phyloP scores from a whole-genome alignment of 2,329 filamentous ascomycete species.

The Chrysoporthe puriensis region DNA sequence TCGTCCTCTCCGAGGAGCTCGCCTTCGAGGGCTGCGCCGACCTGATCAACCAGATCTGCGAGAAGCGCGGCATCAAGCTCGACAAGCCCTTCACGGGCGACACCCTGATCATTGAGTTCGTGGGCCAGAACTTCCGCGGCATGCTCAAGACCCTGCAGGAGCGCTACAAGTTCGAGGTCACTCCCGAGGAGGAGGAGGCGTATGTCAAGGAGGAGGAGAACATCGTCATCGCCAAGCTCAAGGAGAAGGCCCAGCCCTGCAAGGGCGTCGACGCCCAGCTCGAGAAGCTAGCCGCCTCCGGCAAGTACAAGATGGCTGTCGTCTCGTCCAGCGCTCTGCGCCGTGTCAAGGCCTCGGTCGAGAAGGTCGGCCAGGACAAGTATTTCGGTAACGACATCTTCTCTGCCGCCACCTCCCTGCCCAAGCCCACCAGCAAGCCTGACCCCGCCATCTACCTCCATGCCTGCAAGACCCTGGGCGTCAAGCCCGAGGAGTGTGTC shows the following conservation, averaged over 20 bases:
- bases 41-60: slow-evolving; percentile 84
- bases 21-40: slow-evolving; percentile 91
- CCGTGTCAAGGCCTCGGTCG: slow-evolving; percentile 75
- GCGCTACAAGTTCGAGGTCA: slow-evolving; percentile 74
- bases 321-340: slow-evolving; percentile 81
- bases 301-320: slow-evolving; percentile 75
- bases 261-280: slow-evolving; percentile 70
- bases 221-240: slow-evolving; percentile 80
- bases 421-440: slow-evolving; percentile 84
- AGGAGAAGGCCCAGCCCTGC: slow-evolving; percentile 69
- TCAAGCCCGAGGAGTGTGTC: slow-evolving; percentile 71
- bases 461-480: slow-evolving; percentile 74
- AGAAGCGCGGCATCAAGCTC: slow-evolving; percentile 56
- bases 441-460: slow-evolving; percentile 87
- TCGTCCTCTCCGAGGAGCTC: slow-evolving; percentile 87
- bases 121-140: slow-evolving; percentile 92
- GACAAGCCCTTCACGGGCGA: slow-evolving; percentile 74
- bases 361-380: slow-evolving; percentile 77
- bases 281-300: slow-evolving; percentile 60
- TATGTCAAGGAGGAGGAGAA: slow-evolving; percentile 82
- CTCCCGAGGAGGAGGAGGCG: slow-evolving; percentile 67
- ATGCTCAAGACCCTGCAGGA: slow-evolving; percentile 80
- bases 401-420: slow-evolving; percentile 78
- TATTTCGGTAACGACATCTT: slow-evolving; percentile 81
- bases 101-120: slow-evolving; percentile 81